phyloP scores from a whole-genome alignment of 495 filamentous ascomycete genomes.

The Penicillium coffeae region DNA sequence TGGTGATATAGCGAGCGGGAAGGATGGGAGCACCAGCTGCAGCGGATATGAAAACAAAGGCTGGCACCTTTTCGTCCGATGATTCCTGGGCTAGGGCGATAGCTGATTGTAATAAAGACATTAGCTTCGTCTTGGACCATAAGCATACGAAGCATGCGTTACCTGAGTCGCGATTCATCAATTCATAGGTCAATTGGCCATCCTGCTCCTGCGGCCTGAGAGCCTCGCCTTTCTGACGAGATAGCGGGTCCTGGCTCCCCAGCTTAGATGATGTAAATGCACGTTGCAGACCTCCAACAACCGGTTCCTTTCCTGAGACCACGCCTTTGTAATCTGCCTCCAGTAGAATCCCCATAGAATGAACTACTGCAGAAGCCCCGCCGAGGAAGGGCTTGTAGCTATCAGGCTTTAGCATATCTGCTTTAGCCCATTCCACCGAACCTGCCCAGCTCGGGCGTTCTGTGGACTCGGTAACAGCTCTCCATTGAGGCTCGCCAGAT shows the following conservation, averaged over 20 bases:
- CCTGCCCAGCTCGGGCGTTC: conserved; percentile 75
- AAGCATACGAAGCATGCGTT: neutral
- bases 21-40: conserved; percentile 79
- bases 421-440: conserved; percentile 79
- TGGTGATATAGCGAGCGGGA: conserved; percentile 80
- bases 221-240: conserved; percentile 50
- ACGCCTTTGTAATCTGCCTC: conserved; percentile 98
- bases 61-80: conserved; percentile 53
- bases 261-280: conserved; percentile 68
- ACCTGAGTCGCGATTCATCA: conserved; percentile 92
- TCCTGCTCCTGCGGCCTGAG: conserved; percentile 60
- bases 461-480: conserved; percentile 65
- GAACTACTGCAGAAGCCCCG: conserved; percentile 78
- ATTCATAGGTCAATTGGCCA: conserved; percentile 88
- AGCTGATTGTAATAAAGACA: conserved; percentile 23
- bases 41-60: conserved; percentile 85
- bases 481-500: conserved; percentile 85
- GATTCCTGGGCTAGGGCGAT: conserved; percentile 85
- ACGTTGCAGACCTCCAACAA: conserved; percentile 66
- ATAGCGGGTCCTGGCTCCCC: conserved; percentile 65
- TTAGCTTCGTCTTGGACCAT: conserved; percentile 12
- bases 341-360: conserved; percentile 92
- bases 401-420: conserved; percentile 76
- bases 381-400: conserved; percentile 70
- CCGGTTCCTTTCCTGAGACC: conserved; percentile 72